Conservation (phyloP, 73 alveolate genomes). For the Paramecium caudatum region DNA sequence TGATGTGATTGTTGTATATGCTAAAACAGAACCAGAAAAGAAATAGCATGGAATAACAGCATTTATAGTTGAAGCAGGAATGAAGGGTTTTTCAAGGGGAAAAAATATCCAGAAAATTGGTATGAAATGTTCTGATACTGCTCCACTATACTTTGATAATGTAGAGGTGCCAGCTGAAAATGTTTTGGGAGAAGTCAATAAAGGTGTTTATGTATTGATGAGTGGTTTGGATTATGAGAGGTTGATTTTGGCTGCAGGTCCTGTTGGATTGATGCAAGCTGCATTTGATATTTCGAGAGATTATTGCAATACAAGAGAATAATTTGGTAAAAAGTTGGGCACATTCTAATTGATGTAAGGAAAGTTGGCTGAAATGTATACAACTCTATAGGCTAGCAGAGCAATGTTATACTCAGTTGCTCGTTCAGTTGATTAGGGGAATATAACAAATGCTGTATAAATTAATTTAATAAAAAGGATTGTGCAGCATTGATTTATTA, state of each 20-base stretch:
- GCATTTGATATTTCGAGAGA: conserved; percentile 87
- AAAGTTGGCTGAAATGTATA: conserved; percentile 93
- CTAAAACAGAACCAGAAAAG: conserved; percentile 90
- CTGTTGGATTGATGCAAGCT: conserved; percentile 94
- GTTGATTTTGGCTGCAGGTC: conserved; percentile 94
- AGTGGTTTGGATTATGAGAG: conserved; percentile 94
- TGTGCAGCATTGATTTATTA: conserved; percentile 87
- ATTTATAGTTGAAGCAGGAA: conserved; percentile 88
- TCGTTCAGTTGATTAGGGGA: conserved; percentile 84
- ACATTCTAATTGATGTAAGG: conserved; percentile 89
- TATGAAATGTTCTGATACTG: conserved; percentile 95
- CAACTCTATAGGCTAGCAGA: conserved; percentile 83
- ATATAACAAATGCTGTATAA: conserved; percentile 65
- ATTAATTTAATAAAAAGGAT: conserved; percentile 69
- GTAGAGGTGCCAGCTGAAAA: conserved; percentile 92
- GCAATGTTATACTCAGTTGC: conserved; percentile 84
- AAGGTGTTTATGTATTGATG: conserved; percentile 94
- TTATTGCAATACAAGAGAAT: conserved; percentile 80
- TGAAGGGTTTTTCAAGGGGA: conserved; percentile 89
- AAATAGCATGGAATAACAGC: conserved; percentile 91
- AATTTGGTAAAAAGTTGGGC: conserved; percentile 88
- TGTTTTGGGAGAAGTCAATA: conserved; percentile 81
- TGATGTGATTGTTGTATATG: conserved; percentile 91
- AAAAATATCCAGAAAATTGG: conserved; percentile 93
- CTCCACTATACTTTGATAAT: conserved; percentile 91